These are phyloP conservation scores for Taiozyma sp. DNA, from an alignment of 1,139 yeast species.

Conservation along the genomic window DNA sequence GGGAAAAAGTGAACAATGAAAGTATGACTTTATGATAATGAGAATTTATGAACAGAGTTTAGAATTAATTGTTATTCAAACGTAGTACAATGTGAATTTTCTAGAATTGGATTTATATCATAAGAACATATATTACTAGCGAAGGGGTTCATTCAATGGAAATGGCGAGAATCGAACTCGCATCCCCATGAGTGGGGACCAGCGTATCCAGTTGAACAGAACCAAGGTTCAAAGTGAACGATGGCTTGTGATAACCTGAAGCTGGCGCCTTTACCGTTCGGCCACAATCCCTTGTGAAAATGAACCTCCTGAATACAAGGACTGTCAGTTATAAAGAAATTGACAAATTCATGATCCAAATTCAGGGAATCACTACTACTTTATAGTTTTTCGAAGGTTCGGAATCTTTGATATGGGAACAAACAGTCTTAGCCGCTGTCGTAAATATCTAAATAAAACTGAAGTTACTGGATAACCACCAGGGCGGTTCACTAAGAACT, in stretches of 20 bases:
- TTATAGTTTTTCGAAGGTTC: not conserved
- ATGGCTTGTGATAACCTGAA: not conserved
- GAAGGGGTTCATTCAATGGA: conserved; percentile 10
- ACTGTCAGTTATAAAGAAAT: not conserved
- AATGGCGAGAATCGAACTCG: conserved; percentile 27
- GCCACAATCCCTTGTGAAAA: not conserved
- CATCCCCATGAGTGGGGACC: conserved; percentile 13
- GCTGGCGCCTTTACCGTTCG: conserved; percentile 1
- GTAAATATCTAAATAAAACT: too few species aligned
- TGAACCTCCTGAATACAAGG: not conserved
- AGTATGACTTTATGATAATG: not conserved
- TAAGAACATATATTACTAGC: not conserved
- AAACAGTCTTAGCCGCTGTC: not conserved
- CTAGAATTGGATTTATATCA: not conserved
- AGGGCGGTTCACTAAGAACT: too few species aligned
- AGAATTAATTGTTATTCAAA: not conserved
- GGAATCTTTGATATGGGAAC: not conserved
- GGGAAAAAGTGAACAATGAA: not conserved
- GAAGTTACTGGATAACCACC: too few species aligned
- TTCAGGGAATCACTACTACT: too few species aligned
- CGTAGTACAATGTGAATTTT: not conserved
- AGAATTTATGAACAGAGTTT: not conserved
- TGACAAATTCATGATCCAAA: too few species aligned
- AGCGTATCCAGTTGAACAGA: not conserved
- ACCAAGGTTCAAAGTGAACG: not conserved